Base-by-base conservation (phyloP, 1,284 basidiomycete genomes). In the Ganoderma sp. region DNA sequence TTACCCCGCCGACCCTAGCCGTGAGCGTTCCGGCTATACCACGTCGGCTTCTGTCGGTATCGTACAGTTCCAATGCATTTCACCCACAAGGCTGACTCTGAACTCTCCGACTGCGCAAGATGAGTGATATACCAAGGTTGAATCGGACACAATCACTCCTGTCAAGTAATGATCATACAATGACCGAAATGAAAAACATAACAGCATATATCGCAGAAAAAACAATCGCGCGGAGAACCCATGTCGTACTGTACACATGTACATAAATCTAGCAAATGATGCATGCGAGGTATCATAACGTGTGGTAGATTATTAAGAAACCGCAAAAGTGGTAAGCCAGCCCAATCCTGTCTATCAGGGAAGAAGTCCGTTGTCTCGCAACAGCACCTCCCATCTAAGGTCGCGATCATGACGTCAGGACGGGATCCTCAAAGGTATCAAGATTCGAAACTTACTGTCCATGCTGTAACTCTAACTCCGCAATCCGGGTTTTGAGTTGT, bases 381-480 rank as follows among this genome's bases (percentile, higher is more conserved):
- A 83, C 68, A 93, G 80, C 64, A 83, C 81, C 63, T 84, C 85
- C 88, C 90, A 92, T 75, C 92, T 93, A 39, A 68, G 41, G 17
- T 39, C 19, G 4, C 37, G n/a, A 25, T 22, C 22, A 32, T 65
- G 12, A 72, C 22, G 65, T 50, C 42, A 45, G 64, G 22, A 28
- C 54, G 19, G 45, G 25, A 39, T 37, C n/a, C 9, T 25, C 8
- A 37, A 50, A 39, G 8, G 61, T 73, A 34, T 28, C 50, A 63
- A 50, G 68, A 69, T 39, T 32, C 15, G 37, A 8, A 3, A 85
- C 92, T 78, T 78, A 95, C 92, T 94, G 91, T 78, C 93, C 91
- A 70, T 88, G 86, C 78, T 94, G 90, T 72, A 89, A 79, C 77
- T 94, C 91, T 48, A 87, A 78, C 78, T 94, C 92, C 62, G 88